A percentile compares a stretch with the other conserved stretches of the same genome.
Conservation (phyloP, 768 basidiomycete species). For the Suillus subalutaceus region DNA sequence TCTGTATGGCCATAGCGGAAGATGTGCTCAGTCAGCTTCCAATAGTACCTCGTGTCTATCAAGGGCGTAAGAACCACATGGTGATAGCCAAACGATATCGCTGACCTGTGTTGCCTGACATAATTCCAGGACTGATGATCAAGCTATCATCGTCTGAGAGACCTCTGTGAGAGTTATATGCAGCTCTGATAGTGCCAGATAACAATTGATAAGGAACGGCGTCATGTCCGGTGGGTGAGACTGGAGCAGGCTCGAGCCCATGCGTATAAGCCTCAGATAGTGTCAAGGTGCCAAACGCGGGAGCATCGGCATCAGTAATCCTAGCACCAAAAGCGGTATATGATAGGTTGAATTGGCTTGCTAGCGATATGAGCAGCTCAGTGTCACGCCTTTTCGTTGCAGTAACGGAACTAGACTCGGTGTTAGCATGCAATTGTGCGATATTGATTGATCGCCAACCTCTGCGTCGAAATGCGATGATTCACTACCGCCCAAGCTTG, state of each 20-base stretch:
- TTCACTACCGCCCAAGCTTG: constrained; percentile 69
- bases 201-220: constrained; percentile 50
- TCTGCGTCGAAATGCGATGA: constrained; percentile 67
- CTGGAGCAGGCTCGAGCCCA: constrained; percentile 69
- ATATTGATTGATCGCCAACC: constrained; percentile 35
- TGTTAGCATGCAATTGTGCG: not conserved
- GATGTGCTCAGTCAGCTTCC: constrained; percentile 55
- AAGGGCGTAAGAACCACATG: not conserved
- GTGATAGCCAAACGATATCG: constrained; percentile 2
- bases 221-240: constrained; percentile 45
- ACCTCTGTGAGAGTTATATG: constrained; percentile 53
- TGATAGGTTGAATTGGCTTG: constrained; percentile 56
- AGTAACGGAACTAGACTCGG: constrained; percentile 36
- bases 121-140: constrained; percentile 54
- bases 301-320: constrained; percentile 36
- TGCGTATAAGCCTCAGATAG: constrained; percentile 49
- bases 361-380: constrained; percentile 46
- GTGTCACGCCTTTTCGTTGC: constrained; percentile 49
- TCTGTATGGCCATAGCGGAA: constrained; percentile 64
- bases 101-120: constrained; percentile 58
- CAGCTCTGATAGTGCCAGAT: constrained; percentile 66
- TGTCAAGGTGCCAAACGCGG: constrained; percentile 48
- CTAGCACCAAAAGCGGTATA: constrained; percentile 57
- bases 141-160: constrained; percentile 37
- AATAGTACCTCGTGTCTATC: constrained; percentile 48